Percentiles rank a stretch among this genome's conserved stretches.
phyloP scores from a whole-genome alignment of 2,329 filamentous ascomycete genomes.

The Lithohypha guttulata region DNA sequence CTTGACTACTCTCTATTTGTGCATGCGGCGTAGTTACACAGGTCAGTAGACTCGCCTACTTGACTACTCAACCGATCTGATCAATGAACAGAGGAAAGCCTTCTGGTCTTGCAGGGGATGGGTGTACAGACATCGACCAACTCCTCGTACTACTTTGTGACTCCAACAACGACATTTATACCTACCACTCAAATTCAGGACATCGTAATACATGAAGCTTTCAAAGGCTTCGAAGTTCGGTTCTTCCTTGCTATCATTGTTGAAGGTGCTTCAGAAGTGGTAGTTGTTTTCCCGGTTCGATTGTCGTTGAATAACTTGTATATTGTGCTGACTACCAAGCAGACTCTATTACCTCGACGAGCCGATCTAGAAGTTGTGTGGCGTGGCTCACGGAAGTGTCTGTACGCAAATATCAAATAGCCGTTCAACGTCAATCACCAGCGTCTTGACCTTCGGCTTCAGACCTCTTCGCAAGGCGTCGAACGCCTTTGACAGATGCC shows the following conservation, averaged over 20 bases:
- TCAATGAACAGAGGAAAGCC: constrained; percentile 59
- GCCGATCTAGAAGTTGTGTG: constrained; percentile 77
- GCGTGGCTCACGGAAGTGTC: constrained; percentile 70
- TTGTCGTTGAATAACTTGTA: constrained; percentile 2
- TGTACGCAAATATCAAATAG: constrained; percentile 49
- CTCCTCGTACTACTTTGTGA: constrained; percentile 55
- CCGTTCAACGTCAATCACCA: constrained; percentile 11
- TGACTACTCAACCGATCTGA: constrained; percentile 31
- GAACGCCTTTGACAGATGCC: constrained; percentile 37
- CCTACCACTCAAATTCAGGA: constrained; percentile 88
- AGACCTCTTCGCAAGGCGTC: constrained; percentile 24
- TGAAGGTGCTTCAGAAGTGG: constrained; percentile 73
- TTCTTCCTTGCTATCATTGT: constrained; percentile 88
- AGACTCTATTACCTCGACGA: constrained; percentile 60
- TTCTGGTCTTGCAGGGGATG: constrained; percentile 77
- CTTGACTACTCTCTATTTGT: constrained; percentile 32
- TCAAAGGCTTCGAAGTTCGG: constrained; percentile 78
- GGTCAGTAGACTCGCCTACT: constrained; percentile 29
- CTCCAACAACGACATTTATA: constrained; percentile 61
- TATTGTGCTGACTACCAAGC: constrained; percentile 6
- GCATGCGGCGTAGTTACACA: constrained; percentile 40
- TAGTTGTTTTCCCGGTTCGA: constrained; percentile 82
- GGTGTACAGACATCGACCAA: constrained; percentile 79
- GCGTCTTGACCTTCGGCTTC: constrained; percentile 11
- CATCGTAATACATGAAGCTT: constrained; percentile 89